Evolutionary conservation across 1,139 yeast genomes (phyloP).

Genomic region (Taiozyma sp.): DNA sequence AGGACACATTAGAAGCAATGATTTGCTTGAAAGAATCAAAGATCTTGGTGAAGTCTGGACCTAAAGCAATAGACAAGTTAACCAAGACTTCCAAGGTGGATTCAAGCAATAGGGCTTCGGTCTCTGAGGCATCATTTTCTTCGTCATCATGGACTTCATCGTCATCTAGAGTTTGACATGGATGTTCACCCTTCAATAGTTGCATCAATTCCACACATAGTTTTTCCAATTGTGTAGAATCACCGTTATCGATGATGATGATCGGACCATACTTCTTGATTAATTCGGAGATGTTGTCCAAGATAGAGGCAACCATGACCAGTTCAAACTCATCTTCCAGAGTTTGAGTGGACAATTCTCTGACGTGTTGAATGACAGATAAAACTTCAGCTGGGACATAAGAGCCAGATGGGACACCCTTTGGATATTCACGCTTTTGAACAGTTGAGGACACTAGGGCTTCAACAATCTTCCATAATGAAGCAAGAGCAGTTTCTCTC

Average conservation of each 20-base stretch:
- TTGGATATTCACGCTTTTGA: constrained; percentile 53
- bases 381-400: constrained; percentile 56
- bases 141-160: constrained; percentile 45
- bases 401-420: constrained; percentile 66
- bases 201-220: constrained; percentile 68
- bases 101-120: constrained; percentile 82
- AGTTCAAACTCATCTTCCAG: constrained; percentile 79
- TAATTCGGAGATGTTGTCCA: constrained; percentile 72
- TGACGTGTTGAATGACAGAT: constrained; percentile 58
- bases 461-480: constrained; percentile 78
- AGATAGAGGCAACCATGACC: constrained; percentile 72
- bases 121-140: constrained; percentile 74
- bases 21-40: constrained; percentile 71
- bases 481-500: constrained; percentile 80
- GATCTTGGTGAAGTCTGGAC: constrained; percentile 67
- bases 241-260: constrained; percentile 56
- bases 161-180: constrained; percentile 69
- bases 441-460: constrained; percentile 62
- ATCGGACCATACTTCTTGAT: constrained; percentile 69
- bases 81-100: constrained; percentile 83
- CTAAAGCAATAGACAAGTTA: constrained; percentile 68
- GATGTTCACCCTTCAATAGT: constrained; percentile 75
- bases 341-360: constrained; percentile 58
- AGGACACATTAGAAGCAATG: constrained; percentile 54
- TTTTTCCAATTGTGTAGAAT: constrained; percentile 56